These are phyloP conservation scores for Cercophora samala DNA, from an alignment of 495 filamentous ascomycete species.

Conservation along the genomic window DNA sequence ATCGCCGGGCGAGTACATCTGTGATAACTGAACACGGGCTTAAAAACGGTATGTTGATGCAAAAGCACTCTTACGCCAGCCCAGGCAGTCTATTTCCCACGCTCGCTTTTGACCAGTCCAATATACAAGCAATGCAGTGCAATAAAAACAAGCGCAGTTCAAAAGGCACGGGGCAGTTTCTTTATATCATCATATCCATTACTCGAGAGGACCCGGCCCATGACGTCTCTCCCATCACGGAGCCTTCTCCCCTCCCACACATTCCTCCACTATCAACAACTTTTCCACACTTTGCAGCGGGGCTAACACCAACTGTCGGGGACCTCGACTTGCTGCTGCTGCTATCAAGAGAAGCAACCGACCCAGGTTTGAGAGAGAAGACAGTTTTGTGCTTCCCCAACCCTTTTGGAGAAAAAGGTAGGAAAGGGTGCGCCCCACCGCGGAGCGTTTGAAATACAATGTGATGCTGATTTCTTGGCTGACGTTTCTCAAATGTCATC, in stretches of 20 bases:
- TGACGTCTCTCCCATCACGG: conserved; percentile 53
- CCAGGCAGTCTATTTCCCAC: not conserved
- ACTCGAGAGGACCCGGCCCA: conserved; percentile 11
- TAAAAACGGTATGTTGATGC: not conserved
- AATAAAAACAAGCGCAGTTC: not conserved
- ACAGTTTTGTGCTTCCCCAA: conserved; percentile 46
- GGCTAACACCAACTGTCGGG: conserved; percentile 47
- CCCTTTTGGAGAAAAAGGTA: conserved; percentile 9
- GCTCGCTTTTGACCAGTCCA: not conserved
- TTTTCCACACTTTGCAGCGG: conserved; percentile 12
- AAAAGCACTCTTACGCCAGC: not conserved
- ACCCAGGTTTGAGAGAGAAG: conserved; percentile 58
- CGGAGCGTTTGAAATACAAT: not conserved
- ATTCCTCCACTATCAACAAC: conserved; percentile 16
- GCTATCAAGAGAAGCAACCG: not conserved
- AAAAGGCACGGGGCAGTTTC: not conserved
- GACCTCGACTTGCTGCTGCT: conserved; percentile 29
- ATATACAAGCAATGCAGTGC: not conserved
- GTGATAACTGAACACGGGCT: not conserved
- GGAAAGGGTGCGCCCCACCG: conserved; percentile 21
- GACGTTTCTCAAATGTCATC: conserved; percentile 60
- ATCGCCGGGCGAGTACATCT: too few species aligned
- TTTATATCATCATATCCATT: not conserved
- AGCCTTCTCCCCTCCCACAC: conserved; percentile 17
- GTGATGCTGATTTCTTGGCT: not conserved